Percentiles rank a stretch among this genome's conserved stretches.
phyloP scores from a whole-genome alignment of 257 asterid genomes.

The Haberlea rhodopensis region DNA sequence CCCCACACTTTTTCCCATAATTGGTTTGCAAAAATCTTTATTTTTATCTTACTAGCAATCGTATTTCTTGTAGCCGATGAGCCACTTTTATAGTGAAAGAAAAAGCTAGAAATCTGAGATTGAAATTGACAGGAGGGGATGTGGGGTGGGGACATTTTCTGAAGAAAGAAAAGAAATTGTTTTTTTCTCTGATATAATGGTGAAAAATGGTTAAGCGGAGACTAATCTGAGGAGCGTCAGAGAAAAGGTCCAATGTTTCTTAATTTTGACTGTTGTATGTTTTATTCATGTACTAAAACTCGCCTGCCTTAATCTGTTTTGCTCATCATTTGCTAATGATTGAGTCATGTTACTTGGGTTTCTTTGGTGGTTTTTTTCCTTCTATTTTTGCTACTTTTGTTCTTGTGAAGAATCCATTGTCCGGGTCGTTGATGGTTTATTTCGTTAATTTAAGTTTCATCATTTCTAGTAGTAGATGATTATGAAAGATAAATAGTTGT shows the following conservation, averaged over 20 bases:
- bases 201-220: constrained; percentile 10
- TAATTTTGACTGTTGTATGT: constrained; percentile 28
- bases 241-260: constrained; percentile 25
- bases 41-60: constrained; percentile 27
- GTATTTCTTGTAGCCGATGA: constrained; percentile 22
- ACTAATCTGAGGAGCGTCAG: constrained; percentile 29
- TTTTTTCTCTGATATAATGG: not conserved
- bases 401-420: constrained; percentile 21
- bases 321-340: constrained; percentile 35
- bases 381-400: constrained; percentile 23
- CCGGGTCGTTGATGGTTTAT: constrained; percentile 32
- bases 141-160: not conserved
- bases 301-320: constrained; percentile 8
- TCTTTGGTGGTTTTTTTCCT: not conserved
- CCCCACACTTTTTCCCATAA: constrained; percentile 14
- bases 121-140: not conserved
- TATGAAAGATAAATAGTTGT: constrained; percentile 28
- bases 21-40: no score
- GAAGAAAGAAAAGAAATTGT: not conserved
- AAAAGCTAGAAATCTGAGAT: not conserved
- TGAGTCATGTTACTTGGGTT: constrained; percentile 20
- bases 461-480: constrained; percentile 23
- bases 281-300: constrained; percentile 32
- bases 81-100: constrained; percentile 19
- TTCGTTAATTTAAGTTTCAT: constrained; percentile 24